phyloP scores from a whole-genome alignment of 345 rosid species.

The Acer negundo region DNA sequence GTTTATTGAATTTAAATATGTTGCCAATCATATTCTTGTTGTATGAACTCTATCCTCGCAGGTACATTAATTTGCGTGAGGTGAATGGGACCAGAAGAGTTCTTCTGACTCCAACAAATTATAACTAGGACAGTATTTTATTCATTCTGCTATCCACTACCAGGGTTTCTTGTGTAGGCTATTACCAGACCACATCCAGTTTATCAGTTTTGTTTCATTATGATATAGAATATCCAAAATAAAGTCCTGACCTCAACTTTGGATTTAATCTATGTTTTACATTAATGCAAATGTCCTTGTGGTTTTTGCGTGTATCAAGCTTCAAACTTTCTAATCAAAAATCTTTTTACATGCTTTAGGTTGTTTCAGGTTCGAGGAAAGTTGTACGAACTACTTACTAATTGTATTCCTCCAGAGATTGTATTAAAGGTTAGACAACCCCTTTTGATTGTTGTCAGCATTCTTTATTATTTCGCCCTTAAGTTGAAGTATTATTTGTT shows the following conservation, averaged over 20 bases:
- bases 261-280: background rate
- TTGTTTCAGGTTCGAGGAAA: constrained; percentile 93
- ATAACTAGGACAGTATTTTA: background rate
- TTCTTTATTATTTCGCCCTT: background rate
- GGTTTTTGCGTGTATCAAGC: background rate
- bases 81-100: background rate
- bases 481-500: constrained; percentile 15
- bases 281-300: background rate
- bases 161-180: background rate
- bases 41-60: background rate
- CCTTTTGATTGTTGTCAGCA: background rate
- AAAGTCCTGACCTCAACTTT: background rate
- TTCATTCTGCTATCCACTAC: background rate
- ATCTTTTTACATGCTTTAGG: constrained; percentile 41
- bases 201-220: background rate
- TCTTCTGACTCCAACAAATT: background rate
- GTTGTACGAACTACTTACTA: constrained; percentile 76
- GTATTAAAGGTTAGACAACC: constrained; percentile 63
- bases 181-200: background rate
- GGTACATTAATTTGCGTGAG: background rate
- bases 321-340: constrained; percentile 18
- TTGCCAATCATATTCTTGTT: background rate
- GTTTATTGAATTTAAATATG: background rate
- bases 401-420: constrained; percentile 91
- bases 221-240: background rate